phyloP scores from a whole-genome alignment of 208 protist species.

The Plasmodiophora brassicae region DNA sequence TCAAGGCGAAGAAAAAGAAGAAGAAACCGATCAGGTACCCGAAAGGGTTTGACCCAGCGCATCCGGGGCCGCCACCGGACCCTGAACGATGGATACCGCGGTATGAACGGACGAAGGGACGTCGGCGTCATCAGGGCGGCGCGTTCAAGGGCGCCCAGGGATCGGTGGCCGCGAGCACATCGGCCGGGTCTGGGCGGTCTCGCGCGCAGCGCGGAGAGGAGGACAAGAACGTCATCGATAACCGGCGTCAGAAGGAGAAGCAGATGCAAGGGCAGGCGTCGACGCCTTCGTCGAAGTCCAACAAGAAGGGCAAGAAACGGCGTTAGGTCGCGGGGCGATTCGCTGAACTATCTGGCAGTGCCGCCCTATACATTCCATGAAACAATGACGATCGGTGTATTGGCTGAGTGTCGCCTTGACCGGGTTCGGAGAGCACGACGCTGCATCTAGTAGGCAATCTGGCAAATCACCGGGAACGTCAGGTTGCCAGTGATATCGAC shows the following conservation, averaged over 20 bases:
- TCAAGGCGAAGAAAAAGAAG: constrained; percentile 9
- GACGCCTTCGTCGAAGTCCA: background rate
- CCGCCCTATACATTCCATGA: no score
- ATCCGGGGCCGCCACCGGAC: background rate
- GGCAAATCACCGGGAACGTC: no score
- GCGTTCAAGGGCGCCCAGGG: background rate
- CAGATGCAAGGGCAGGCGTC: background rate
- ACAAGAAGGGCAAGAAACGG: background rate
- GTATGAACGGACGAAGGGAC: constrained; percentile 3
- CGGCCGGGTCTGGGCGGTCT: background rate
- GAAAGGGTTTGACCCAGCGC: background rate
- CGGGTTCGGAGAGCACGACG: no score
- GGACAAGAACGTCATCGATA: constrained; percentile 9
- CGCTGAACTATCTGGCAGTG: no score
- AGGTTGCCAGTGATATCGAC: no score
- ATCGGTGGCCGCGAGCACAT: background rate
- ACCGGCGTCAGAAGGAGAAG: background rate
- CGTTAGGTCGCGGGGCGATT: no score
- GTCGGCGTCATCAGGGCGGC: background rate
- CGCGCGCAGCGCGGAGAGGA: background rate
- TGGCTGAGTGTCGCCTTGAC: no score
- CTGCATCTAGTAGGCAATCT: no score
- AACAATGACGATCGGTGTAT: no score
- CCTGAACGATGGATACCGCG: constrained; percentile 4
- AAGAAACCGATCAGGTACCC: background rate